phyloP scores from a whole-genome alignment of 1,139 yeast species.

The Sugiyamaella pinicola region DNA sequence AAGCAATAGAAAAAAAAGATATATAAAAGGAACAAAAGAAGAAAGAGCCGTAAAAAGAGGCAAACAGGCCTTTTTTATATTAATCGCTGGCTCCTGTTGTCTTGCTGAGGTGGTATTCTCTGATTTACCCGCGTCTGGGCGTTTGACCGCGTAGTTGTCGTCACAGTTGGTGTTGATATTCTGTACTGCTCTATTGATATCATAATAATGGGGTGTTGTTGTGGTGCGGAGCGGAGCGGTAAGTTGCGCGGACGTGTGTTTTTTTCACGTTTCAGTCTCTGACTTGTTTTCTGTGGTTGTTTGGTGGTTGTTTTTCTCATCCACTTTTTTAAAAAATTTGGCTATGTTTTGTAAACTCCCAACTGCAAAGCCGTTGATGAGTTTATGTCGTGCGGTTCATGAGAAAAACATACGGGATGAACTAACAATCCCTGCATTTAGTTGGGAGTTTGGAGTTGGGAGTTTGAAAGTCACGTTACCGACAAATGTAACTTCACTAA shows the following conservation, averaged over 20 bases:
- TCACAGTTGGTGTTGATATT: slow-evolving; percentile 14
- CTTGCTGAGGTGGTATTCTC: slow-evolving; percentile 10
- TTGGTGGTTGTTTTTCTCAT: neutral
- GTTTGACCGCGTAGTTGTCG: slow-evolving; percentile 5
- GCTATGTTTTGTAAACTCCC: slow-evolving; percentile 16
- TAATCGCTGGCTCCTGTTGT: slow-evolving; percentile 11
- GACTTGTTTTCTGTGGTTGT: neutral
- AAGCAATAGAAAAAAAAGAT: neutral
- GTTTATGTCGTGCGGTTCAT: neutral
- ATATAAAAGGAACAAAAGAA: slow-evolving; percentile 11
- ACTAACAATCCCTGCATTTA: no score
- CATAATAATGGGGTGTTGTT: slow-evolving; percentile 8
- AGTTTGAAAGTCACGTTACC: no score
- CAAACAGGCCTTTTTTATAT: slow-evolving; percentile 17
- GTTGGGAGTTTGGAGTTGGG: no score
- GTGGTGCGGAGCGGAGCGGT: neutral
- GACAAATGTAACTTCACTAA: no score
- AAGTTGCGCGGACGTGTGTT: neutral
- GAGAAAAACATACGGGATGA: no score
- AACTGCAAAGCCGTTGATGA: neutral
- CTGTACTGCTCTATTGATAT: slow-evolving; percentile 5
- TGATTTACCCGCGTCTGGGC: slow-evolving; percentile 22
- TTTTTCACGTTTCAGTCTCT: neutral
- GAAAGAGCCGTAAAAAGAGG: neutral
- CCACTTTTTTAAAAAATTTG: slow-evolving; percentile 4